Evolutionary conservation across 345 rosid species (phyloP), one percentile per base, ranked within the genome.

Genomic region (Eucalyptus polyanthemos): DNA sequence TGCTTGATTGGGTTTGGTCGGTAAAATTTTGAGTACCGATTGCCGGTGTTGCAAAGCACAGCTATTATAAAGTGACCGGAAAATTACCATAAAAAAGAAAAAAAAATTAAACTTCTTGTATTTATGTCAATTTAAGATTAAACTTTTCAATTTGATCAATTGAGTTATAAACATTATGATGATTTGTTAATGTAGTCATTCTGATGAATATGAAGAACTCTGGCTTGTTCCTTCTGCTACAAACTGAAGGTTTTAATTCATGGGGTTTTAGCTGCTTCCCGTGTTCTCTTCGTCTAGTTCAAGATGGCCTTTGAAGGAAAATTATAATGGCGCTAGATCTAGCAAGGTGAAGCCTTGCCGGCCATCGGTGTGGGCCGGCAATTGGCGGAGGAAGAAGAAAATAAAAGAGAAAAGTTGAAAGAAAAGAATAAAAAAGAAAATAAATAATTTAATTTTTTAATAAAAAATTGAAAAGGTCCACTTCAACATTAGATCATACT

Each of bases 291-390:
- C 3, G 0, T 60, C 69, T 25, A 60, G 69, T 60, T 60, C 31
- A 60, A 60, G 69, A 60, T 25, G 69, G 69, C 6, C n/a, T 60
- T 60, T 12, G 16, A 27, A 60, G 31, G 67, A 60, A 60, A 60
- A 60, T 29, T 60, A 60, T 60, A 60, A 11, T 4, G 2, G 67
- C 2, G 3, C 15, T 60, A 60, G 69, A 60, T 60, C 16, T 27
- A 60, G n/a, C 0, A 2, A 60, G 69, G 31, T 27, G 15, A 6
- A 60, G 4, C 15, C 7, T 25, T 0, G 9, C 16, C 8, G 8
- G 9, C 69, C 69, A 60, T 60, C 9, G 2, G 15, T 12, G 14
- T 9, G 69, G 14, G 31, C 8, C 4, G 6, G 15, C 29, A 25
- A 12, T 15, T 1, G 8, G 8, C 1, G 8, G 4, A 60, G 31